Evolutionary conservation across 371 early-diverging fungal species (phyloP), one percentile per base, ranked within the genome.

Genomic region (Paraphysoderma sedebokerense): DNA sequence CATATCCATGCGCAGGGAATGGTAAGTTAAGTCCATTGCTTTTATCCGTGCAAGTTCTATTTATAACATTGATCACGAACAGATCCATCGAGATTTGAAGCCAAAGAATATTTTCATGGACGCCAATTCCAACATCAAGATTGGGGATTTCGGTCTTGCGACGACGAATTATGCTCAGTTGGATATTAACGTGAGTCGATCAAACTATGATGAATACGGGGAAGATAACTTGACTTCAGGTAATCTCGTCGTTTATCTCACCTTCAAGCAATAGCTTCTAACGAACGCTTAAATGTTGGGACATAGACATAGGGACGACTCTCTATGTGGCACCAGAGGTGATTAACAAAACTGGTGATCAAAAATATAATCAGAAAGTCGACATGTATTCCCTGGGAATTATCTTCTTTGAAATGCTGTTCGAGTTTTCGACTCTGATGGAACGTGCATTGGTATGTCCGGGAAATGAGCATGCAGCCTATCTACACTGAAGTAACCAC

Each of bases 271-370:
- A n/a, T n/a, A n/a, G n/a, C n/a, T n/a, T n/a, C n/a, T n/a, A n/a
- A n/a, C n/a, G n/a, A n/a, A n/a, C n/a, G n/a, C n/a, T n/a, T n/a
- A n/a, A n/a, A n/a, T n/a, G n/a, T n/a, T n/a, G n/a, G n/a, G n/a
- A n/a, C n/a, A n/a, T n/a, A n/a, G n/a, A n/a, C 35, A 79, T 92
- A 20, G 95, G 95, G 7, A 95, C 95, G 0, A 81, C 90, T 0
- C 79, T 91, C 17, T 95, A 95, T 60, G 87, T 88, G 12, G 85
- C 91, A 12, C 92, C 92, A 0, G 92, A 88, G 51, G 76, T 86
- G 0, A 48, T 79, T 39, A 60, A 69, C 0, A 5, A 20, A 17
- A 42, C 8, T n/a, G 42, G 47, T 28, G 48, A 46, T 7, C 19
- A 12, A n/a, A 60, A 59, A 48, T 85, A 85, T 60, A 81, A 78